Evolutionary conservation across 2,329 filamentous ascomycete species (phyloP).

Genomic region (Apiospora malaysiana): DNA sequence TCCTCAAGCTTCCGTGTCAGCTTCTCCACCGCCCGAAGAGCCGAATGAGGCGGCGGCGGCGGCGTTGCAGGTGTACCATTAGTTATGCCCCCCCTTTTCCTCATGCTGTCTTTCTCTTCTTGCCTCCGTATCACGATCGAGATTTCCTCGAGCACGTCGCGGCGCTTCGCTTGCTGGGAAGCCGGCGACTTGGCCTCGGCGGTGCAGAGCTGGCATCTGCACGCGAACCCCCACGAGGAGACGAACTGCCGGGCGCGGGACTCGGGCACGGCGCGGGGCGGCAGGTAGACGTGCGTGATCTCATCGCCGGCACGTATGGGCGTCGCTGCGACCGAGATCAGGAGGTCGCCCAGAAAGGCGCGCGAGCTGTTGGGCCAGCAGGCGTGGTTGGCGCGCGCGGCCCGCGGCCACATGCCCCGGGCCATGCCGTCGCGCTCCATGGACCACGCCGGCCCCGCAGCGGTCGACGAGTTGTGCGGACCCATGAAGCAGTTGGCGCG

Average conservation of each 20-base stretch:
- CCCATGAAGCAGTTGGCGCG: conserved; percentile 47
- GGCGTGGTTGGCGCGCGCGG: conserved; percentile 46
- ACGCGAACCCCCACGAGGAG: conserved; percentile 47
- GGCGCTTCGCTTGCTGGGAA: conserved; percentile 29
- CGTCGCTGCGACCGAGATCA: conserved; percentile 44
- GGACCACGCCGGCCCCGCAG: conserved; percentile 35
- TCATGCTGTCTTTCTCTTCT: conserved; percentile 24
- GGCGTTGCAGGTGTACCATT: conserved; percentile 4
- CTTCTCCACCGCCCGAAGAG: conserved; percentile 40
- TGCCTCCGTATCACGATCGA: conserved; percentile 28
- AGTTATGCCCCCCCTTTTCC: not conserved
- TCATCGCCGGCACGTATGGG: conserved; percentile 45
- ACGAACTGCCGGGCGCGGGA: conserved; percentile 36
- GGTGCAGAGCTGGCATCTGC: conserved; percentile 45
- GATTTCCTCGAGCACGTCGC: conserved; percentile 7
- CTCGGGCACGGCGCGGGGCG: conserved; percentile 38
- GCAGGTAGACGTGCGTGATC: conserved; percentile 46
- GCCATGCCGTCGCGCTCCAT: conserved; percentile 30
- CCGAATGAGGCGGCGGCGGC: conserved; percentile 38
- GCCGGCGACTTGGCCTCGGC: conserved; percentile 35
- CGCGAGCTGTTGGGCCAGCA: conserved; percentile 42
- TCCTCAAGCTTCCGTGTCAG: conserved; percentile 40
- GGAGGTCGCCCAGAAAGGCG: conserved; percentile 44
- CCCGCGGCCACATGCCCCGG: conserved; percentile 41
- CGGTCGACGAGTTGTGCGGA: conserved; percentile 39